Evolutionary conservation across 768 basidiomycete species (phyloP), one percentile per base, ranked within the genome.

Genomic region (Russula emetica): DNA sequence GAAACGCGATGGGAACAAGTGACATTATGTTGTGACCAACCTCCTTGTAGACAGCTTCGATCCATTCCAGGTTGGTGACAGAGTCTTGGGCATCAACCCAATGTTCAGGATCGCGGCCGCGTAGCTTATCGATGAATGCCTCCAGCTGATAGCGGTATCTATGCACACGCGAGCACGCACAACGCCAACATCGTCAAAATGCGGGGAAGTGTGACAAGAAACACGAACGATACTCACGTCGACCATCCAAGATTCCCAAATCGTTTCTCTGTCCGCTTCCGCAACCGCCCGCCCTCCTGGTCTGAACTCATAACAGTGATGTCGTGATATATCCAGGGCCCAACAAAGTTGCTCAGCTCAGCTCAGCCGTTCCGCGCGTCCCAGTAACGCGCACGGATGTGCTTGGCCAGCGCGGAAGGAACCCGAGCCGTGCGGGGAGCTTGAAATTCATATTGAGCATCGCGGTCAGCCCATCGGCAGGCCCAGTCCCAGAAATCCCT

Each of bases 61-160:
- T 58, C 67, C 67, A 67, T 38, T 66, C 22, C 38, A 67, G 28
- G 36, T 66, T 66, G 14, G 60, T 11, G 28, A 67, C 58, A 0
- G 67, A 67, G 20, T 67, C 67, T 24, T 61, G 22, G 2, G 55
- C 64, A 11, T 67, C 64, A 55, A 42, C 40, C 84, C 84, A 86
- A 8, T 73, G 72, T 56, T 71, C 64, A 10, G 77, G 74, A 34
- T 42, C 63, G 69, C 78, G 74, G 0, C 79, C 81, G 50, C 77
- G 74, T 0, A 85, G 60, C 64, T 76, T 75, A 70, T 84, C 80
- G 8, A 85, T 79, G 52, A 86, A 79, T 16, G 82, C 83, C 71
- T 83, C 82, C 42, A 85, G 74, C 71, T 84, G 82, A 68, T 81
- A 82, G 28, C 82, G 77, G 70, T 83, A 84, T 56, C 76, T 76